Conservation (phyloP, 176 grass and related monocot species). For the Alloteropsis semialata region DNA sequence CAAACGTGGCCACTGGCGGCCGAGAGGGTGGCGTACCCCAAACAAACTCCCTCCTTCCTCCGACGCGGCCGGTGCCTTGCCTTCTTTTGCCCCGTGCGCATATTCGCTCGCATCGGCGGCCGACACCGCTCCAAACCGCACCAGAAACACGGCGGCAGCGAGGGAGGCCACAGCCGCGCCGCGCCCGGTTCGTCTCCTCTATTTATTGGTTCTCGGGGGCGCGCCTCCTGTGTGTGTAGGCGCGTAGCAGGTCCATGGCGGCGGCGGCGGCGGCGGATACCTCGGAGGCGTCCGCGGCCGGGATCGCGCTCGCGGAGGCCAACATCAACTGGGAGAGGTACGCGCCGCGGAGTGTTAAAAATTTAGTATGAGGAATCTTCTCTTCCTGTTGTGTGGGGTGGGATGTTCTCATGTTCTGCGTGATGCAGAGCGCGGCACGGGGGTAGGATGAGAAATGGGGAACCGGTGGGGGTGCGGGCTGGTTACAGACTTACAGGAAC, state of each 20-base stretch:
- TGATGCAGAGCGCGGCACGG: neutral
- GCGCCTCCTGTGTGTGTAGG: neutral
- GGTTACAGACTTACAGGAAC: neutral
- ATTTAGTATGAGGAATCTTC: neutral
- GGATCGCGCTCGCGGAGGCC: constrained; percentile 71
- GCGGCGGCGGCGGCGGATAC: constrained; percentile 53
- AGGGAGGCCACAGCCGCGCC: neutral
- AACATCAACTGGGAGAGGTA: constrained; percentile 98
- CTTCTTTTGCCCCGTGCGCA: neutral
- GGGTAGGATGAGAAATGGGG: neutral
- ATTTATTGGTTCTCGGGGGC: neutral
- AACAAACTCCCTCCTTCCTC: neutral
- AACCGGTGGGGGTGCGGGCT: neutral
- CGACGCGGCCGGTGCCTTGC: neutral
- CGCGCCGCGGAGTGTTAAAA: neutral
- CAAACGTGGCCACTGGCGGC: no score
- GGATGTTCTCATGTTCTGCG: neutral
- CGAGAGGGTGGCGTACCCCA: neutral
- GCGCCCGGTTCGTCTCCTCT: neutral
- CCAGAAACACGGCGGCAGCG: neutral
- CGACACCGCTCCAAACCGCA: neutral
- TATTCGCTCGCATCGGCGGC: constrained; percentile 20
- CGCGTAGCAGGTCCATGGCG: neutral
- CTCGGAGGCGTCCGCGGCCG: constrained; percentile 43
- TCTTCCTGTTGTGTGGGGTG: neutral